Percentiles rank a stretch among this genome's conserved stretches.
Conservation (phyloP, 129 eudicot genomes). For the Dittrichia graveolens region DNA sequence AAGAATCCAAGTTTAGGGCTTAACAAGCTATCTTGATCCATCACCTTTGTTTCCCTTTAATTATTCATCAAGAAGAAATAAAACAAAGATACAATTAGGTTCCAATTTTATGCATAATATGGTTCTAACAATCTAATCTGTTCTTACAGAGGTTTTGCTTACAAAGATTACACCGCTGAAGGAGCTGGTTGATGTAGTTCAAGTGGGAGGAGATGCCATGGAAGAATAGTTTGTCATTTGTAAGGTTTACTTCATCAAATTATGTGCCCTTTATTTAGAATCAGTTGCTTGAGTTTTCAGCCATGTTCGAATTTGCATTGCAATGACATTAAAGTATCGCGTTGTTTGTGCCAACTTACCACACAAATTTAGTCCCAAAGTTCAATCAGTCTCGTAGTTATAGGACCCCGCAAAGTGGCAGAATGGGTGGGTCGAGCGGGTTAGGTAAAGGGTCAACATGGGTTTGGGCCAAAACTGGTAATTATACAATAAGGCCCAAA, state of each 20-base stretch:
- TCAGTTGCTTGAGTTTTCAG: constrained; percentile 27
- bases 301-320: constrained; percentile 12
- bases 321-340: constrained; percentile 14
- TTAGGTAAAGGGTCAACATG: not conserved
- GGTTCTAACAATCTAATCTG: constrained; percentile 12
- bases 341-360: constrained; percentile 26
- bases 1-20: constrained; percentile 15
- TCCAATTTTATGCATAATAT: constrained; percentile 4
- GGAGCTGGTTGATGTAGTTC: constrained; percentile 66
- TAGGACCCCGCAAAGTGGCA: not conserved
- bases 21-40: constrained; percentile 7
- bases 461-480: not conserved
- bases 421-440: not conserved
- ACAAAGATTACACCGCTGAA: constrained; percentile 72
- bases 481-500: not conserved
- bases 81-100: not conserved
- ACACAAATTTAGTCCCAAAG: not conserved
- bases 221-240: constrained; percentile 53
- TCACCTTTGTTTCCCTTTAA: not conserved
- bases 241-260: constrained; percentile 19
- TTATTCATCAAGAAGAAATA: not conserved
- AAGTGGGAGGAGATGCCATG: constrained; percentile 82
- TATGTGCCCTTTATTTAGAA: constrained; percentile 22
- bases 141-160: constrained; percentile 63
- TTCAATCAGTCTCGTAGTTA: not conserved